Evolutionary conservation across 2,329 filamentous ascomycete genomes (phyloP).

Genomic region (Paecilomyces dactylethromorphus): DNA sequence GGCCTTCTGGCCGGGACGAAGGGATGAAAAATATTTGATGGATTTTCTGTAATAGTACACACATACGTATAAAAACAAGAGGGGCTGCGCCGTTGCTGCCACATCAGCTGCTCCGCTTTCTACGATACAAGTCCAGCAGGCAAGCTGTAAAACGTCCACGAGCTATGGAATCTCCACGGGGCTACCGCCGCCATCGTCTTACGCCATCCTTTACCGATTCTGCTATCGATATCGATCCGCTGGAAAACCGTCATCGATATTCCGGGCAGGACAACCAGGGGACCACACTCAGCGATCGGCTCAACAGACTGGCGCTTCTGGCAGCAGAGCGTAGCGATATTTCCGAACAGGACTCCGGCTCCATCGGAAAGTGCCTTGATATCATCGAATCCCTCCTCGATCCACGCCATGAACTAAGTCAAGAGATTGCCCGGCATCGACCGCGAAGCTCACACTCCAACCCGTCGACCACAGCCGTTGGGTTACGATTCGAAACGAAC

Average conservation of each 20-base stretch:
- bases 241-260: neutral
- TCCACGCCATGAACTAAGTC: constrained; percentile 13
- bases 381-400: constrained; percentile 28
- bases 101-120: neutral
- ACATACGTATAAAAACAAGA: neutral
- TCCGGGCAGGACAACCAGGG: constrained; percentile 6
- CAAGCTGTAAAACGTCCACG: neutral
- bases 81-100: neutral
- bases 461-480: constrained; percentile 6
- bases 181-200: constrained; percentile 1
- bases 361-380: constrained; percentile 12
- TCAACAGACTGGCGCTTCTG: constrained; percentile 3
- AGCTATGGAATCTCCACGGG: constrained; percentile 2
- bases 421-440: constrained; percentile 13
- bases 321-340: neutral
- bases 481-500: neutral
- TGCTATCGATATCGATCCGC: constrained; percentile 17
- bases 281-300: neutral
- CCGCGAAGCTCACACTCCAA: constrained; percentile 5
- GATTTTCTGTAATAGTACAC: neutral
- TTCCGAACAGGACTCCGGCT: neutral
- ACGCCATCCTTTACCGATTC: constrained; percentile 17
- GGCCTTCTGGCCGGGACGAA: too few relatives aligned
- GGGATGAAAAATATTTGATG: neutral
- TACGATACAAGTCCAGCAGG: neutral